Evolutionary conservation across 495 filamentous ascomycete genomes (phyloP).

Genomic region (Echria macrotheca): DNA sequence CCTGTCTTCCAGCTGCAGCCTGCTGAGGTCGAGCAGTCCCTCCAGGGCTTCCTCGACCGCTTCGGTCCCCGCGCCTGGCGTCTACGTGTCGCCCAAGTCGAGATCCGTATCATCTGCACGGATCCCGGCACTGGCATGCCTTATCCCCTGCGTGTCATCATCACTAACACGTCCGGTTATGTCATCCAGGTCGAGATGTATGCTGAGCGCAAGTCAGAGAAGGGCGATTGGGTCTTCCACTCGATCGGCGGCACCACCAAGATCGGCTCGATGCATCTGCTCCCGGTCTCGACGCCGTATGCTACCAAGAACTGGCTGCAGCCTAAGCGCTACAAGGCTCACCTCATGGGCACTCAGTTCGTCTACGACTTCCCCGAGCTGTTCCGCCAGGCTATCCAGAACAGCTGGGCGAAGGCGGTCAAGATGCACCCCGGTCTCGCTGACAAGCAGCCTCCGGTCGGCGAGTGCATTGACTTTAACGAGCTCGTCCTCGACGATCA

Average conservation of each 20-base stretch:
- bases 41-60: slow-evolving; percentile 91
- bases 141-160: slow-evolving; percentile 90
- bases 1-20: slow-evolving; percentile 90
- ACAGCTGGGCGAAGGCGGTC: slow-evolving; percentile 76
- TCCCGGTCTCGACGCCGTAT: slow-evolving; percentile 86
- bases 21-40: slow-evolving; percentile 84
- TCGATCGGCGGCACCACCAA: slow-evolving; percentile 92
- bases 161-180: slow-evolving; percentile 98
- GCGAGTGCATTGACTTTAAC: slow-evolving; percentile 91
- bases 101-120: slow-evolving; percentile 97
- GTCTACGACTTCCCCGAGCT: slow-evolving; percentile 99
- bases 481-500: slow-evolving; percentile 92
- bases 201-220: slow-evolving; percentile 95
- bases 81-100: slow-evolving; percentile 91
- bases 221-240: slow-evolving; percentile 95
- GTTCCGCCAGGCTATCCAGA: slow-evolving; percentile 96
- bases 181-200: slow-evolving; percentile 97
- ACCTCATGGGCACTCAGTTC: slow-evolving; percentile 98
- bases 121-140: slow-evolving; percentile 78
- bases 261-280: slow-evolving; percentile 91
- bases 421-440: slow-evolving; percentile 64
- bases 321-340: slow-evolving; percentile 98
- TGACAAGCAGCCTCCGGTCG: slow-evolving; percentile 74
- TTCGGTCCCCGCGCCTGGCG: slow-evolving; percentile 95
- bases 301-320: slow-evolving; percentile 98